These are phyloP conservation scores for Zea luxurians DNA, from an alignment of 176 grass and related monocot species.

Conservation along the genomic window DNA sequence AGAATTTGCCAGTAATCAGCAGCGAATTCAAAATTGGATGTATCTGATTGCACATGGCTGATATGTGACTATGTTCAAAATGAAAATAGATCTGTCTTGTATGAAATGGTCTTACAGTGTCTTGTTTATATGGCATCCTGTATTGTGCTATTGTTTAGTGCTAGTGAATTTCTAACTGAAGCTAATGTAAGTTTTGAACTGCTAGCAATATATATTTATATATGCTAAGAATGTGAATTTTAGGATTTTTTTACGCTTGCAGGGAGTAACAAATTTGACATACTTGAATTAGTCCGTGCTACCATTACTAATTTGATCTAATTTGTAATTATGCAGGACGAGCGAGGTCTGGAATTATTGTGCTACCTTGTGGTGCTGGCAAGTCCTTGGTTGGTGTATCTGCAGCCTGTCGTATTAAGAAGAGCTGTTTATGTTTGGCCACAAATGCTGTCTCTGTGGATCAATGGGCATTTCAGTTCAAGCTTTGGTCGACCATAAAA, in stretches of 20 bases:
- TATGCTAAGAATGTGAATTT: slow-evolving; percentile 6
- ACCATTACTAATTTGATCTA: slow-evolving; percentile 15
- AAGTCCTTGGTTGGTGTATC: slow-evolving; percentile 97
- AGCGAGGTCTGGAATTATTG: slow-evolving; percentile 95
- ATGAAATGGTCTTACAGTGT: slow-evolving; percentile 1
- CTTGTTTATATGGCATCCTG: not conserved
- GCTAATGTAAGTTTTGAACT: slow-evolving; percentile 12
- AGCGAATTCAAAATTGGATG: not conserved
- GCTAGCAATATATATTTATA: not conserved
- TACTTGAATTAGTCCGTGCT: slow-evolving; percentile 1
- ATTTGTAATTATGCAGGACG: slow-evolving; percentile 50
- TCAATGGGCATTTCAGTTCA: slow-evolving; percentile 99
- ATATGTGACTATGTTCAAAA: not conserved
- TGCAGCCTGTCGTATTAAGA: slow-evolving; percentile 90
- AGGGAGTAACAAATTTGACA: not conserved
- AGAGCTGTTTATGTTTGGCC: slow-evolving; percentile 90
- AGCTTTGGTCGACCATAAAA: slow-evolving; percentile 97
- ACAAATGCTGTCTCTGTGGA: slow-evolving; percentile 98
- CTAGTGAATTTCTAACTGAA: slow-evolving; percentile 1
- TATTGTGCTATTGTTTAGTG: slow-evolving; percentile 13
- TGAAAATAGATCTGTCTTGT: not conserved
- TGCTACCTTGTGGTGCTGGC: slow-evolving; percentile 95
- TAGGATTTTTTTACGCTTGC: not conserved
- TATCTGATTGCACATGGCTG: not conserved
- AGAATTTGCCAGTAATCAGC: slow-evolving; percentile 10